Percentiles rank a stretch among this genome's conserved stretches.
These are phyloP conservation scores for Colletotrichum ledebouriae DNA, from an alignment of 2,329 filamentous ascomycete genomes.

Conservation along the genomic window DNA sequence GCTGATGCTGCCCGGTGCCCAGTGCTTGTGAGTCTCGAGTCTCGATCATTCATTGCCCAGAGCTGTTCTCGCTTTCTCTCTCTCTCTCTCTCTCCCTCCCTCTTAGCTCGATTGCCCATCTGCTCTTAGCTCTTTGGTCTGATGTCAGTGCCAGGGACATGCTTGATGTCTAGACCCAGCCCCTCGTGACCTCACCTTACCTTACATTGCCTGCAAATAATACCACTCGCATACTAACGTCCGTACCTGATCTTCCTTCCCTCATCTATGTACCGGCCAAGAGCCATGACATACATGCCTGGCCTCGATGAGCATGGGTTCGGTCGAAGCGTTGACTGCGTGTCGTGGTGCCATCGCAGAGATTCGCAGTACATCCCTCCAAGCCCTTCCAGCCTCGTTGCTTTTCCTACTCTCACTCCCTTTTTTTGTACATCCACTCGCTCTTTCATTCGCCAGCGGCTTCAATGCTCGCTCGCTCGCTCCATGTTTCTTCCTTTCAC, in stretches of 20 bases:
- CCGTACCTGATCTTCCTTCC: constrained; percentile 21
- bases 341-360: constrained; percentile 39
- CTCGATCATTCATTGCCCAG: background rate
- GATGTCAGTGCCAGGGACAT: constrained; percentile 32
- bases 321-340: constrained; percentile 39
- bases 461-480: constrained; percentile 13
- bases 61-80: background rate
- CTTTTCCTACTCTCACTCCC: constrained; percentile 33
- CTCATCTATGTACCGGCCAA: constrained; percentile 21
- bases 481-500: constrained; percentile 5
- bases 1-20: constrained; percentile 1
- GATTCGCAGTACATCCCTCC: constrained; percentile 20
- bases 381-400: constrained; percentile 36
- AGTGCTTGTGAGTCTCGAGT: background rate
- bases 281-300: constrained; percentile 28
- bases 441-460: constrained; percentile 12
- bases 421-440: background rate
- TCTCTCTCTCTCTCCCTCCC: too few relatives aligned
- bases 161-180: constrained; percentile 15
- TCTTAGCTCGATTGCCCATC: constrained; percentile 37
- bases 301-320: constrained; percentile 26
- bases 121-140: constrained; percentile 24
- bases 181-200: constrained; percentile 16
- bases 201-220: background rate
- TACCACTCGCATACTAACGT: constrained; percentile 7